Conservation (phyloP, 192 early-diverging fungal species). For the Coemansia sp. region DNA sequence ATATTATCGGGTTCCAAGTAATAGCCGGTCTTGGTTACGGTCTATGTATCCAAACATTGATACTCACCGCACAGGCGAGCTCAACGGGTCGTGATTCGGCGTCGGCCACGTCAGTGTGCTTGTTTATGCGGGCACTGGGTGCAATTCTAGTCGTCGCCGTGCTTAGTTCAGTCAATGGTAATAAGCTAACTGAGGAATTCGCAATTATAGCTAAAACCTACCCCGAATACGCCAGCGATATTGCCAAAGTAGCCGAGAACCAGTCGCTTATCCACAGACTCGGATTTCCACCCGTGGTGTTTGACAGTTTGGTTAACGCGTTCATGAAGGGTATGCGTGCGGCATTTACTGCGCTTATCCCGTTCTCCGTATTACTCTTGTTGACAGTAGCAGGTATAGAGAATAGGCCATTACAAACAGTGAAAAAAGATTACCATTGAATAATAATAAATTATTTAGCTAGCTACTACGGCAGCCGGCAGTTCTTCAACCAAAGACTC, state of each 20-base stretch:
- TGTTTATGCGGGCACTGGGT: slow-evolving; percentile 28
- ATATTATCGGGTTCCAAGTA: slow-evolving; percentile 18
- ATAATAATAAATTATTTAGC: neutral
- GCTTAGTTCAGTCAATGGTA: slow-evolving; percentile 24
- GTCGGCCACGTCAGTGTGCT: slow-evolving; percentile 15
- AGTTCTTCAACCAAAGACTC: slow-evolving; percentile 6
- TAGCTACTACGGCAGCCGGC: slow-evolving; percentile 18
- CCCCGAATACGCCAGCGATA: slow-evolving; percentile 17
- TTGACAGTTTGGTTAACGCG: slow-evolving; percentile 29
- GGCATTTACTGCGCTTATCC: slow-evolving; percentile 44
- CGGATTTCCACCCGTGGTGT: slow-evolving; percentile 27
- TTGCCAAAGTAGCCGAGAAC: slow-evolving; percentile 11
- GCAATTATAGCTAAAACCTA: neutral
- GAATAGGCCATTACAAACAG: slow-evolving; percentile 25
- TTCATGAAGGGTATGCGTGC: slow-evolving; percentile 52
- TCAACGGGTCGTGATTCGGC: slow-evolving; percentile 20
- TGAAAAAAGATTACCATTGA: slow-evolving; percentile 22
- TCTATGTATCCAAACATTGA: slow-evolving; percentile 20
- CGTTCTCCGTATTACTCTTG: slow-evolving; percentile 38
- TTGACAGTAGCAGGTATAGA: slow-evolving; percentile 19
- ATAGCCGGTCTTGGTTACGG: slow-evolving; percentile 23
- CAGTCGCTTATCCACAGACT: slow-evolving; percentile 44
- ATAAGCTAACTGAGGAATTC: slow-evolving; percentile 12
- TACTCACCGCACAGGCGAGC: slow-evolving; percentile 25
- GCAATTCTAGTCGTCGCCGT: slow-evolving; percentile 25